phyloP scores from a whole-genome alignment of 192 early-diverging fungal genomes.

The Spizellomyces sp. region DNA sequence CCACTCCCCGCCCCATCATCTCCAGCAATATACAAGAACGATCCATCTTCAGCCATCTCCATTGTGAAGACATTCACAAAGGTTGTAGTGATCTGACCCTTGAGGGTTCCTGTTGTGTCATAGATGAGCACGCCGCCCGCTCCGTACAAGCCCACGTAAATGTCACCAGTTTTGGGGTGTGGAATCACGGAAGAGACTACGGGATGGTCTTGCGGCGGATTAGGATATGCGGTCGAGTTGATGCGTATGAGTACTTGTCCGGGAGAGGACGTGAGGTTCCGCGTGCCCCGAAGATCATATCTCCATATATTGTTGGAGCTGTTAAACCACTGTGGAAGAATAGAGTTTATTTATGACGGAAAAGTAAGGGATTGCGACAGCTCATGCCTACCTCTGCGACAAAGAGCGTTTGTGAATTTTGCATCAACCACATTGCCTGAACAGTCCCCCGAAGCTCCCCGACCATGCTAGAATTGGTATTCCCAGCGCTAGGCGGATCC shows the following conservation, averaged over 20 bases:
- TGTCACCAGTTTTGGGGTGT: conserved; percentile 20
- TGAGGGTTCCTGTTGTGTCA: conserved; percentile 13
- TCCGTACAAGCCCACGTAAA: conserved; percentile 24
- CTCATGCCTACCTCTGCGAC: conserved; percentile 18
- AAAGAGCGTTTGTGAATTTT: conserved; percentile 19
- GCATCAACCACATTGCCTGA: conserved; percentile 21
- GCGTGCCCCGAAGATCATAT: neutral
- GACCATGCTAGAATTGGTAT: conserved; percentile 1
- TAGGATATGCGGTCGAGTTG: conserved; percentile 19
- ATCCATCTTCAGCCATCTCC: conserved; percentile 24
- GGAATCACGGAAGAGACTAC: conserved; percentile 19
- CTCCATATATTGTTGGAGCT: conserved; percentile 23
- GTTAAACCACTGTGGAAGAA: conserved; percentile 23
- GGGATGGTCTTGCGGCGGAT: conserved; percentile 18
- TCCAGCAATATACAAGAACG: conserved; percentile 14
- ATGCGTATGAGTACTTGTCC: conserved; percentile 5
- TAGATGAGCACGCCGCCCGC: conserved; percentile 27
- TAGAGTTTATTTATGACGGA: neutral
- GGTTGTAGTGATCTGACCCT: conserved; percentile 24
- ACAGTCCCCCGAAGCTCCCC: conserved; percentile 11
- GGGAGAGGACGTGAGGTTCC: neutral
- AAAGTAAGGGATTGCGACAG: neutral
- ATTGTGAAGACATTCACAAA: conserved; percentile 25
- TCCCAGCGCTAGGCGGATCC: conserved; percentile 4
- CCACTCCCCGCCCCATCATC: conserved; percentile 24